A percentile compares a stretch with the other conserved stretches of the same genome.
Evolutionary conservation across 225 moss, liverwort and hornwort genomes (phyloP).

Genomic region (Neckera pumila): DNA sequence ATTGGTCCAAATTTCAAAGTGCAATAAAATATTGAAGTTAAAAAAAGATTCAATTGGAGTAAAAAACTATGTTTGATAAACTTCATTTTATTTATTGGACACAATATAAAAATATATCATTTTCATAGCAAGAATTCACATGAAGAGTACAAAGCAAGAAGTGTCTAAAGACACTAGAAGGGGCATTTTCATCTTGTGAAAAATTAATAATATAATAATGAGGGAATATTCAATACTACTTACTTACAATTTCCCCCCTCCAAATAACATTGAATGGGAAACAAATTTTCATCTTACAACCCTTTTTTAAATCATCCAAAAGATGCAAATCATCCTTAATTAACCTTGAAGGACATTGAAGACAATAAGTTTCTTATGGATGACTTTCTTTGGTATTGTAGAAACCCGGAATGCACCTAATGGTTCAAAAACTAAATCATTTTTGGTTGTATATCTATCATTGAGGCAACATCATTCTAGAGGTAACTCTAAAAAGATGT

Average conservation of each 20-base stretch:
- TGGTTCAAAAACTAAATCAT: not conserved
- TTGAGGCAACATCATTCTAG: not conserved
- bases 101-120: not conserved
- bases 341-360: accelerated
- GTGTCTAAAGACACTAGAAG: accelerated
- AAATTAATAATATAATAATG: no score
- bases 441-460: not conserved
- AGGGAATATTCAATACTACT: not conserved
- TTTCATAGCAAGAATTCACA: not conserved
- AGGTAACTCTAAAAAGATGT: accelerated
- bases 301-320: not conserved
- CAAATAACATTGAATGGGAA: not conserved
- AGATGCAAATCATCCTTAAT: accelerated
- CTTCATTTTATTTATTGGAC: not conserved
- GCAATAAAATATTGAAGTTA: not conserved
- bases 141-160: not conserved
- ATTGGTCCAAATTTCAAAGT: not conserved
- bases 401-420: not conserved
- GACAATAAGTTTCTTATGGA: not conserved
- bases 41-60: no score
- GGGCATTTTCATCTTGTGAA: not conserved
- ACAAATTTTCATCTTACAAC: not conserved
- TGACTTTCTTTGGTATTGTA: not conserved
- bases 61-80: not conserved
- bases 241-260: accelerated